These are phyloP conservation scores for Coniochaeta ligniaria DNA, from an alignment of 2,329 filamentous ascomycete genomes.

Conservation along the genomic window DNA sequence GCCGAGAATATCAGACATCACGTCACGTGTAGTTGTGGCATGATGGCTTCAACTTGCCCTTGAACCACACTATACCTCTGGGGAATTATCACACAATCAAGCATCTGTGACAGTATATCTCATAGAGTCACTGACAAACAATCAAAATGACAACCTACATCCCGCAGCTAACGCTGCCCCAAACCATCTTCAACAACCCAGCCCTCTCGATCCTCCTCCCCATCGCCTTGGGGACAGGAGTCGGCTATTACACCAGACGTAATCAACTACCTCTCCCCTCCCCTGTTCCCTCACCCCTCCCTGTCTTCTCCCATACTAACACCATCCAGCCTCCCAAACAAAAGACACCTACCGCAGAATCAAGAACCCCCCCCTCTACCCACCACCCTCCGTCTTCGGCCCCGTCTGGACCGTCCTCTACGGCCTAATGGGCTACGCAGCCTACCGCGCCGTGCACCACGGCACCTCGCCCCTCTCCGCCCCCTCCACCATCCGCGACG, in stretches of 20 bases:
- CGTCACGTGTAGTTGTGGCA: not conserved
- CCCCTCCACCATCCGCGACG: conserved; percentile 46
- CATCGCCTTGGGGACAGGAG: conserved; percentile 62
- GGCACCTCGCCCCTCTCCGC: conserved; percentile 52
- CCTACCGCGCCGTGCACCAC: conserved; percentile 65
- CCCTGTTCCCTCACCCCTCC: not conserved
- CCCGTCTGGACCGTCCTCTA: conserved; percentile 63
- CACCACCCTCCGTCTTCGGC: conserved; percentile 55
- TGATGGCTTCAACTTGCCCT: not conserved
- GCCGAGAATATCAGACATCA: not conserved
- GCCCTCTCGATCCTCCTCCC: conserved; percentile 71
- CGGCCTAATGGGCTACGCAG: conserved; percentile 79
- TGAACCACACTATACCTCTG: not conserved
- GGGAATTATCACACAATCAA: too few relatives aligned
- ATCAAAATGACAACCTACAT: conserved; percentile 70
- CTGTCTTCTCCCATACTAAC: not conserved
- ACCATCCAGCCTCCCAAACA: conserved; percentile 31
- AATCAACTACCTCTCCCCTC: conserved; percentile 20
- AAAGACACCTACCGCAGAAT: conserved; percentile 57
- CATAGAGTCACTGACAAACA: not conserved
- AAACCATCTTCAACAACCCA: conserved; percentile 62
- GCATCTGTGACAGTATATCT: not conserved
- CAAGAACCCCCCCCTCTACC: conserved; percentile 59
- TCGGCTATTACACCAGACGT: conserved; percentile 65
- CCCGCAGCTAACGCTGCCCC: conserved; percentile 68